A percentile compares a stretch with the other conserved stretches of the same genome.
Evolutionary conservation across 331 rosid genomes (phyloP).

Genomic region (Saraca asoca): DNA sequence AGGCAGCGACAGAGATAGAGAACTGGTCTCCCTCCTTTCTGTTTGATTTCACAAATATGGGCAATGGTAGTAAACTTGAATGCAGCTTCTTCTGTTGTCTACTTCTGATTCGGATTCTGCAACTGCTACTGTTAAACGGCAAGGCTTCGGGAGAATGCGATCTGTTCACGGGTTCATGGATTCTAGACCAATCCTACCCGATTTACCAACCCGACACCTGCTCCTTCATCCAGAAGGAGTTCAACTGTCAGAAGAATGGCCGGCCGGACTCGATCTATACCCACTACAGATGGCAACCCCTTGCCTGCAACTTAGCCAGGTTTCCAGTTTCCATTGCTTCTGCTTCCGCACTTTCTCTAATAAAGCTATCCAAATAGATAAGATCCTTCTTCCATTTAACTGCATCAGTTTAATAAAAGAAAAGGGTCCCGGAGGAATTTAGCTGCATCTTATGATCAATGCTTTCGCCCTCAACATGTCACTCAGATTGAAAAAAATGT

Average conservation of each 20-base stretch:
- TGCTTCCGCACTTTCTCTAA: too few relatives aligned
- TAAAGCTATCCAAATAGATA: too few relatives aligned
- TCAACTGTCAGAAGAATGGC: constrained; percentile 70
- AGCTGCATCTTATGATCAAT: too few relatives aligned
- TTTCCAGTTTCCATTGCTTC: not conserved
- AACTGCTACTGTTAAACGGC: constrained; percentile 7
- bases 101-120: not conserved
- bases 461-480: too few relatives aligned
- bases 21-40: not conserved
- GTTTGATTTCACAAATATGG: not conserved
- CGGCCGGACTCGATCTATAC: constrained; percentile 70
- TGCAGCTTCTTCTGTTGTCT: not conserved
- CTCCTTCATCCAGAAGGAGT: constrained; percentile 77
- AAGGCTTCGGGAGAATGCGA: constrained; percentile 42
- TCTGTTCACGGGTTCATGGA: constrained; percentile 73
- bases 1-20: not conserved
- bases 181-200: constrained; percentile 60
- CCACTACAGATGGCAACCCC: constrained; percentile 83
- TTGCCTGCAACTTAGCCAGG: constrained; percentile 62
- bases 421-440: too few relatives aligned
- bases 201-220: constrained; percentile 53
- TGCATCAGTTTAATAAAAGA: too few relatives aligned
- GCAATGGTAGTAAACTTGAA: constrained; percentile 34
- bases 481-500: too few relatives aligned
- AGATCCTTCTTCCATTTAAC: too few relatives aligned